Base-by-base conservation (phyloP, 495 filamentous ascomycete genomes). In the Penicillium maclennaniae region DNA sequence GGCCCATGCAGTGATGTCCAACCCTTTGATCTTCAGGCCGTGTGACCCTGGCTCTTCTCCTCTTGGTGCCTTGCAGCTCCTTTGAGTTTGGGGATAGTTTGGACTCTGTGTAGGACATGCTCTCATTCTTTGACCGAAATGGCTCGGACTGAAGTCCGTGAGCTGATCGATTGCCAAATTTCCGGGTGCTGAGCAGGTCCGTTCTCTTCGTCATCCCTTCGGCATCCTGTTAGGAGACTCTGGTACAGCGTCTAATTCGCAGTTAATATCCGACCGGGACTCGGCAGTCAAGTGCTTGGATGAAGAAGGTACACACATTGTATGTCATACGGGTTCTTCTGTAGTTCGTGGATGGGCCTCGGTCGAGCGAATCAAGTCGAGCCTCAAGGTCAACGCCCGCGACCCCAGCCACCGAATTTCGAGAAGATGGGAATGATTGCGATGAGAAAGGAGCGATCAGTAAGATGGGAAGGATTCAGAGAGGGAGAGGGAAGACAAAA, bases 1-100 rank as follows among this genome's bases (percentile, higher is more conserved):
- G 53, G 54, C 46, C 57, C 60, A 72, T 72, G 68, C 69, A 71
- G 34, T 65, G 68, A 54, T 72, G 69, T 74, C 71, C 65, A 71
- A 74, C 58, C 38, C 41, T 21, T 38, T 41, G 53, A 67, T 63
- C 47, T 55, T 57, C 56, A 55, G 54, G 40, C 55, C 59, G 58
- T 65, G 61, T 65, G 60, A 68, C 61, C 42, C 16, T 31, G 40
- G 16, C 48, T 25, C 21, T 47, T 51, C 43, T 16, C 41, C 39
- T 54, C 43, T 58, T 47, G 45, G 44, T 59, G 49, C 50, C 56
- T 59, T 40, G 51, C 56, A 50, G 54, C 37, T 21, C 43, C 50
- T 55, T 61, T 60, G 46, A 43, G 52, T 51, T 55, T 49, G 43
- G 1, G 21, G n/a, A 27, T 45, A 26, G 16, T 26, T 27, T 45